phyloP scores from a whole-genome alignment of 352 stramenopile species.

The Pythium rhizo-oryzae region DNA sequence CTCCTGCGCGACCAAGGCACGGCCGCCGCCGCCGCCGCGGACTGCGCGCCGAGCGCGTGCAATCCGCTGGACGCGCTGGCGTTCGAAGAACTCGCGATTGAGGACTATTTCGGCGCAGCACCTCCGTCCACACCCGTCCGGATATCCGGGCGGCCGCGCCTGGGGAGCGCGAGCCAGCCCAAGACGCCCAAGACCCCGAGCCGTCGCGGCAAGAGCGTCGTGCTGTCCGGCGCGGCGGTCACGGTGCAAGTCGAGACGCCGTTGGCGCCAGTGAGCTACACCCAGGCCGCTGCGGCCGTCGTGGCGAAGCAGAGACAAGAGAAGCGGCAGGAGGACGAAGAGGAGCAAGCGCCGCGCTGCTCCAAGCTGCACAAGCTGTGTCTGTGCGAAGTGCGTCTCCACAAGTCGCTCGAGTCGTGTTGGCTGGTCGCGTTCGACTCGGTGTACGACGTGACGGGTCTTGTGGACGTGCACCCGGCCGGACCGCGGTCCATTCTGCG shows the following conservation, averaged over 20 bases:
- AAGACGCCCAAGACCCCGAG: slow-evolving; percentile 23
- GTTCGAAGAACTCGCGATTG: slow-evolving; percentile 19
- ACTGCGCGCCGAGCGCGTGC: slow-evolving; percentile 54
- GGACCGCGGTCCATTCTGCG: slow-evolving; percentile 78
- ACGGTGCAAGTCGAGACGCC: not conserved
- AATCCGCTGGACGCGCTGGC: slow-evolving; percentile 35
- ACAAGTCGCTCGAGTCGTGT: slow-evolving; percentile 92
- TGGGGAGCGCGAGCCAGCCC: slow-evolving; percentile 21
- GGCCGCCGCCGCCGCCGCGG: slow-evolving; percentile 17
- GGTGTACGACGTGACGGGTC: slow-evolving; percentile 87
- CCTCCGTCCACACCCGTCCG: slow-evolving; percentile 1
- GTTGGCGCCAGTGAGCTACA: not conserved
- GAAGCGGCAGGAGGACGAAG: not conserved
- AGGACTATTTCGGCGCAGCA: slow-evolving; percentile 6
- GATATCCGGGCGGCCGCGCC: slow-evolving; percentile 14
- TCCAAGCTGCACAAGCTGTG: slow-evolving; percentile 69
- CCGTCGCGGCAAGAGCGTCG: slow-evolving; percentile 28
- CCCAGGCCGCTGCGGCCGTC: not conserved
- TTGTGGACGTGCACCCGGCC: slow-evolving; percentile 75
- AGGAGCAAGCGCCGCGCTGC: slow-evolving; percentile 36
- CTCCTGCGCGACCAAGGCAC: slow-evolving; percentile 24
- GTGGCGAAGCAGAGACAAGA: not conserved
- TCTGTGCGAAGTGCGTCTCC: slow-evolving; percentile 74
- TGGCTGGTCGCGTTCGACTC: slow-evolving; percentile 94
- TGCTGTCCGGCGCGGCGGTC: slow-evolving; percentile 2